These are phyloP conservation scores for Leccinellum albellum DNA, from an alignment of 768 basidiomycete genomes.

Conservation along the genomic window DNA sequence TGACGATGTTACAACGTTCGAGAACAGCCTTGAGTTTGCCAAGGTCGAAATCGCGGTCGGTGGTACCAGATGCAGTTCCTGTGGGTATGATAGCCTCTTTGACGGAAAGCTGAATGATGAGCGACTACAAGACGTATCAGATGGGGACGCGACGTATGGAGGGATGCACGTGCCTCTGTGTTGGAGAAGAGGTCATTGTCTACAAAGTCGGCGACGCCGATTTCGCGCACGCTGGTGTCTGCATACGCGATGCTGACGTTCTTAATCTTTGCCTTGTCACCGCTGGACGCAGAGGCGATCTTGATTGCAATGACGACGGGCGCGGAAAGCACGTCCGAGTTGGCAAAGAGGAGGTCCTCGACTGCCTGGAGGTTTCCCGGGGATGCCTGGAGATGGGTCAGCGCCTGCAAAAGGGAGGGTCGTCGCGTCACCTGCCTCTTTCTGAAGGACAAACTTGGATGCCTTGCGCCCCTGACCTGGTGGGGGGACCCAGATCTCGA, in stretches of 20 bases:
- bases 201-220: conserved; percentile 88
- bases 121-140: conserved; percentile 51
- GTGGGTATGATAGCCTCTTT: conserved; percentile 89
- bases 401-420: neutral
- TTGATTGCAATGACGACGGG: conserved; percentile 91
- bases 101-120: conserved; percentile 94
- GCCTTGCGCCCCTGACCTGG: conserved; percentile 71
- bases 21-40: conserved; percentile 82
- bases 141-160: neutral
- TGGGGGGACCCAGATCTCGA: conserved; percentile 87
- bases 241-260: conserved; percentile 87
- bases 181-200: conserved; percentile 97
- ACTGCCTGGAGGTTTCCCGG: conserved; percentile 69
- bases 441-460: conserved; percentile 71
- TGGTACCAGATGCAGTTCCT: conserved; percentile 66
- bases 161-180: conserved; percentile 62
- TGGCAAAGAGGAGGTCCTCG: conserved; percentile 82
- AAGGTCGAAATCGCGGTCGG: conserved; percentile 83
- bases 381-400: conserved; percentile 50
- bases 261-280: conserved; percentile 59
- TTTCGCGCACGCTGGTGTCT: conserved; percentile 77
- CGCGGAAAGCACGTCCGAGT: conserved; percentile 74
- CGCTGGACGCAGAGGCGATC: conserved; percentile 51
- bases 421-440: conserved; percentile 52
- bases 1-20: conserved; percentile 85